Percentiles rank a stretch among this genome's conserved stretches.
These are phyloP conservation scores for Stipa capillata DNA, from an alignment of 176 grass and related monocot species.

Conservation along the genomic window DNA sequence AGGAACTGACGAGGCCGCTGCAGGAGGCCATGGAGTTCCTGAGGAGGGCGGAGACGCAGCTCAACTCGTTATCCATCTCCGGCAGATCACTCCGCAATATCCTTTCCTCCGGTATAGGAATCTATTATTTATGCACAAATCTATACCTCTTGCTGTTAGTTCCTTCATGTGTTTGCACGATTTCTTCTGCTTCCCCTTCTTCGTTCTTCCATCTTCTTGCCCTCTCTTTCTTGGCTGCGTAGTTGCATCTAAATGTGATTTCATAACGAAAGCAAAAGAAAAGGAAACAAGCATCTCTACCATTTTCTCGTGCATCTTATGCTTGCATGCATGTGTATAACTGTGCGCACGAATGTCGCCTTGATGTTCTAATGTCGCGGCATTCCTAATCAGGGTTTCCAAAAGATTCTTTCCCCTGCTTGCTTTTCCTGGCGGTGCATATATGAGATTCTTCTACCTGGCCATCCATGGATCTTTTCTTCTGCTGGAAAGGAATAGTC, in stretches of 20 bases:
- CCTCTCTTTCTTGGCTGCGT: neutral
- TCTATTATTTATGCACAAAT: neutral
- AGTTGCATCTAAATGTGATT: too few relatives aligned
- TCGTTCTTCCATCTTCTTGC: neutral
- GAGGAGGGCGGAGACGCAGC: constrained; percentile 70
- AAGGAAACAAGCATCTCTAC: too few relatives aligned
- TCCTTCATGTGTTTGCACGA: constrained; percentile 10
- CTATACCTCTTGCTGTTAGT: neutral
- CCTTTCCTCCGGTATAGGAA: constrained; percentile 67
- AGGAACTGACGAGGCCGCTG: constrained; percentile 86
- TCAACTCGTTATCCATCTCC: constrained; percentile 85
- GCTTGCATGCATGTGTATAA: constrained; percentile 13
- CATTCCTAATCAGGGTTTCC: constrained; percentile 33
- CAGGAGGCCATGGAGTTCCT: constrained; percentile 98
- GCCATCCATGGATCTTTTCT: constrained; percentile 40
- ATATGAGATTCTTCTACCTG: constrained; percentile 31
- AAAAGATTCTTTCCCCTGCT: constrained; percentile 29
- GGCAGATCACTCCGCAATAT: constrained; percentile 69
- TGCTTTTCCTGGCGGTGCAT: constrained; percentile 39
- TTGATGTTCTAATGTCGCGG: constrained; percentile 19
- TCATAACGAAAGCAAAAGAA: too few relatives aligned
- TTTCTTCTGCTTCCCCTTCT: neutral
- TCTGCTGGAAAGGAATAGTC: constrained; percentile 47
- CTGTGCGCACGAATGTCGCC: constrained; percentile 18
- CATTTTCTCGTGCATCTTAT: neutral